phyloP scores from a whole-genome alignment of 192 early-diverging fungal species.

The Powellomyces hirtus region DNA sequence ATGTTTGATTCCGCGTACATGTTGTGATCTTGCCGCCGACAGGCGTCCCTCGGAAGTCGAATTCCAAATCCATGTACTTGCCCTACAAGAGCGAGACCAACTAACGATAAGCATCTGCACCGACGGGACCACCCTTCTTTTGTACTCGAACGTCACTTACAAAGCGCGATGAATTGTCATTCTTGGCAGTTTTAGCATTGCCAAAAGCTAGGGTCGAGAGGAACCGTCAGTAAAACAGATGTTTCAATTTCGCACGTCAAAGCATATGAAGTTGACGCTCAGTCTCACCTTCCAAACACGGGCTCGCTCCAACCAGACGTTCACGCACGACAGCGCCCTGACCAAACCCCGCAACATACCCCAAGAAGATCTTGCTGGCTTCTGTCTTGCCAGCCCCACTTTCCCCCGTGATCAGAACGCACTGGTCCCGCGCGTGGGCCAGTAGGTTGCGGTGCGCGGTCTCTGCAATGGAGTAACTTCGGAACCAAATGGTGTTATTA shows the following conservation, averaged over 20 bases:
- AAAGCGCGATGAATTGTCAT: slow-evolving; percentile 98
- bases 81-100: too few relatives aligned
- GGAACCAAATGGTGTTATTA: too few relatives aligned
- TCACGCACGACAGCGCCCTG: slow-evolving; percentile 62
- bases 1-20: too few relatives aligned
- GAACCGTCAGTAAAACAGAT: too few relatives aligned
- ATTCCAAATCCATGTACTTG: slow-evolving; percentile 98
- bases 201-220: too few relatives aligned
- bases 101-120: too few relatives aligned
- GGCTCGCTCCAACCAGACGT: slow-evolving; percentile 93
- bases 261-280: too few relatives aligned
- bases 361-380: slow-evolving; percentile 98
- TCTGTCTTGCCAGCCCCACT: slow-evolving; percentile 99
- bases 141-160: too few relatives aligned
- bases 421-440: slow-evolving; percentile 37
- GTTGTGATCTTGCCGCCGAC: slow-evolving; percentile 94
- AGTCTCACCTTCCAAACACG: slow-evolving; percentile 94
- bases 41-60: slow-evolving; percentile 79
- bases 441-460: slow-evolving; percentile 35
- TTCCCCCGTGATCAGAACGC: slow-evolving; percentile 79
- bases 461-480: slow-evolving; percentile 45
- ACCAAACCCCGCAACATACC: slow-evolving; percentile 75
- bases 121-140: too few relatives aligned
- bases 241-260: too few relatives aligned
- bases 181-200: slow-evolving; percentile 96